Conservation (phyloP, 495 filamentous ascomycete genomes). For the Darksidea phi region DNA sequence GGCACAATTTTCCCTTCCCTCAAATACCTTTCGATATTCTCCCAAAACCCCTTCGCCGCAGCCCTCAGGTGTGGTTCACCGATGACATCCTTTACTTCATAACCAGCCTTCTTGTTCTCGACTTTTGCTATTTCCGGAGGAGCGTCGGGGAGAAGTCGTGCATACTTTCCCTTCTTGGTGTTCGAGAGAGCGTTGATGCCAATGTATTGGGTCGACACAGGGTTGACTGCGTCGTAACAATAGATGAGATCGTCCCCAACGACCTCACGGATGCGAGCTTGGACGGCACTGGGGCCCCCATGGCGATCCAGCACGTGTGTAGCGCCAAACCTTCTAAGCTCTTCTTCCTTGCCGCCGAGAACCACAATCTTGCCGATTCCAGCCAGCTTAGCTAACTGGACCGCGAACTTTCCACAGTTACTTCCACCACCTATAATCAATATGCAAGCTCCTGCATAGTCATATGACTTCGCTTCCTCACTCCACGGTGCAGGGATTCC, state of each 20-base stretch:
- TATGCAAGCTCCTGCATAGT: slow-evolving; percentile 33
- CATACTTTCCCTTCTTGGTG: slow-evolving; percentile 38
- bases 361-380: slow-evolving; percentile 40
- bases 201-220: slow-evolving; percentile 24
- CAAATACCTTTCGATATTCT: slow-evolving; percentile 32
- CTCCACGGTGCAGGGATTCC: slow-evolving; percentile 30
- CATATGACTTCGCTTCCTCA: slow-evolving; percentile 21
- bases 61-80: slow-evolving; percentile 7
- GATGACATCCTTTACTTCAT: slow-evolving; percentile 27
- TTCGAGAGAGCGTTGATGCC: slow-evolving; percentile 40
- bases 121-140: slow-evolving; percentile 29
- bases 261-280: slow-evolving; percentile 34
- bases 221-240: slow-evolving; percentile 39
- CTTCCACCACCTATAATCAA: slow-evolving; percentile 41
- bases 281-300: slow-evolving; percentile 30
- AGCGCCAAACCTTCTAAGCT: slow-evolving; percentile 28
- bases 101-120: slow-evolving; percentile 33
- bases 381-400: slow-evolving; percentile 28
- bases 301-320: slow-evolving; percentile 37
- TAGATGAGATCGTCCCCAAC: slow-evolving; percentile 43
- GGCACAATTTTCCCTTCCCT: slow-evolving; percentile 33
- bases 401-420: slow-evolving; percentile 30
- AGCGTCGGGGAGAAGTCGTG: slow-evolving; percentile 27
- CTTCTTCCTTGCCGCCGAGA: slow-evolving; percentile 16
- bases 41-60: slow-evolving; percentile 30